A percentile compares a stretch with the other conserved stretches of the same genome.
These are phyloP conservation scores for Exophiala bonariae DNA, from an alignment of 2,329 filamentous ascomycete species.

Conservation along the genomic window DNA sequence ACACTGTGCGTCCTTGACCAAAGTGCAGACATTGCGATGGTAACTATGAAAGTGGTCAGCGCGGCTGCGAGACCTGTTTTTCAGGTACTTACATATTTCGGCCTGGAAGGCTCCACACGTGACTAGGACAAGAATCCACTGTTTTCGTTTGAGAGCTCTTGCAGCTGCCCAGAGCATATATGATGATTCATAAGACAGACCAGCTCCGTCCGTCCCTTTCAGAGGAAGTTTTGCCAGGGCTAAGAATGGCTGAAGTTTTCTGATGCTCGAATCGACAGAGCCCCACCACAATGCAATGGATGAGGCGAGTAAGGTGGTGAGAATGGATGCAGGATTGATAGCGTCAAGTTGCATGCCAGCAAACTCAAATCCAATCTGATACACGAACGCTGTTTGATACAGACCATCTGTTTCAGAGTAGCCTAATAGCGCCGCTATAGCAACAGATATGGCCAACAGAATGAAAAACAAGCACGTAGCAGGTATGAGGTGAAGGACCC, in stretches of 20 bases:
- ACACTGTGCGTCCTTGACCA: constrained; percentile 1
- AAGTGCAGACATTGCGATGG: constrained; percentile 4
- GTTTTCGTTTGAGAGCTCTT: background rate
- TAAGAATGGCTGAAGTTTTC: constrained; percentile 15
- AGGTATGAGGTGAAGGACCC: background rate
- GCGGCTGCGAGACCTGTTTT: background rate
- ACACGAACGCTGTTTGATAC: background rate
- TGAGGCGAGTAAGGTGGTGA: constrained; percentile 8
- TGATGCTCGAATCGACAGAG: constrained; percentile 13
- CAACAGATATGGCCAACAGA: background rate
- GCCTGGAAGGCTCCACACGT: constrained; percentile 1
- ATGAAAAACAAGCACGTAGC: background rate
- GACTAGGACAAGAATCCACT: constrained; percentile 6
- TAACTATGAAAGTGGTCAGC: background rate
- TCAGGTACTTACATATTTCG: constrained; percentile 3
- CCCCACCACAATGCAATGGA: constrained; percentile 18
- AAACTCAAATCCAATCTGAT: background rate
- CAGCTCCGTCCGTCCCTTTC: background rate
- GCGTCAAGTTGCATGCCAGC: background rate
- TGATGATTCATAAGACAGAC: constrained; percentile 2
- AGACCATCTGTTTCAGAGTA: background rate
- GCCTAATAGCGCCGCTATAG: background rate
- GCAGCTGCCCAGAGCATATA: background rate
- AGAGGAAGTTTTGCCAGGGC: constrained; percentile 8
- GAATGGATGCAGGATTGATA: constrained; percentile 3